phyloP scores from a whole-genome alignment of 768 basidiomycete species.

The Boletus rubropictus region DNA sequence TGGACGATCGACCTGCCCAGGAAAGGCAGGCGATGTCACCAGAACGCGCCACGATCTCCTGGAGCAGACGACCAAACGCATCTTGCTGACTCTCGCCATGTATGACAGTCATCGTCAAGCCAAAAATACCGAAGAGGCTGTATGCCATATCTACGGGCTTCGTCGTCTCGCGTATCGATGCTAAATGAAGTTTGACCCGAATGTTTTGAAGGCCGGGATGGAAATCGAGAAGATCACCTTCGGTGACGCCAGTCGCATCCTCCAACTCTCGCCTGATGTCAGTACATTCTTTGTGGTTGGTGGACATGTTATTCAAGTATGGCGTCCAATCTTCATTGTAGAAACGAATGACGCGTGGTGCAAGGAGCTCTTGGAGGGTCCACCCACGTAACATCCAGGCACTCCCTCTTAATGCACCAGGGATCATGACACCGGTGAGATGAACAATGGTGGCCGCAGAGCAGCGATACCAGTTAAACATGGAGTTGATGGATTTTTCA shows the following conservation, averaged over 20 bases:
- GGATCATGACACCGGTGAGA: conserved; percentile 5
- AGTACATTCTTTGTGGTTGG: conserved; percentile 15
- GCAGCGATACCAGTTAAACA: conserved; percentile 19
- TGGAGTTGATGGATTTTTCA: conserved; percentile 15
- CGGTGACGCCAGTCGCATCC: conserved; percentile 3
- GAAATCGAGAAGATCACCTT: conserved; percentile 9
- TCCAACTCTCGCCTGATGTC: conserved; percentile 16
- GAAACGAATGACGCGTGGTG: conserved; percentile 18
- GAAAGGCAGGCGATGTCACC: conserved; percentile 18
- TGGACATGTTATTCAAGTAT: conserved; percentile 9
- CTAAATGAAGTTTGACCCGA: conserved; percentile 15
- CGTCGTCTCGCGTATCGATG: conserved; percentile 20
- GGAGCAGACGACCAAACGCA: conserved; percentile 19
- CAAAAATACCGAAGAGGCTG: conserved; percentile 20
- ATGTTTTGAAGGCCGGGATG: conserved; percentile 8
- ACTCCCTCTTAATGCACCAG: conserved; percentile 9
- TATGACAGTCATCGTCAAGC: conserved; percentile 11
- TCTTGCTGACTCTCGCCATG: conserved; percentile 14
- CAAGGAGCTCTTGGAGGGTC: conserved; percentile 22
- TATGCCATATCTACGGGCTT: conserved; percentile 19
- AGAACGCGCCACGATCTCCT: conserved; percentile 16
- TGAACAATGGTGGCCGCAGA: conserved; percentile 19
- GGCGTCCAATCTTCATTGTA: conserved; percentile 20
- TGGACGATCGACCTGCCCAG: conserved; percentile 17
- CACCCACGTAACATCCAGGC: conserved; percentile 21